Evolutionary conservation across 345 rosid species (phyloP), one percentile per base, ranked within the genome.

Genomic region (Hevea brasiliensis): DNA sequence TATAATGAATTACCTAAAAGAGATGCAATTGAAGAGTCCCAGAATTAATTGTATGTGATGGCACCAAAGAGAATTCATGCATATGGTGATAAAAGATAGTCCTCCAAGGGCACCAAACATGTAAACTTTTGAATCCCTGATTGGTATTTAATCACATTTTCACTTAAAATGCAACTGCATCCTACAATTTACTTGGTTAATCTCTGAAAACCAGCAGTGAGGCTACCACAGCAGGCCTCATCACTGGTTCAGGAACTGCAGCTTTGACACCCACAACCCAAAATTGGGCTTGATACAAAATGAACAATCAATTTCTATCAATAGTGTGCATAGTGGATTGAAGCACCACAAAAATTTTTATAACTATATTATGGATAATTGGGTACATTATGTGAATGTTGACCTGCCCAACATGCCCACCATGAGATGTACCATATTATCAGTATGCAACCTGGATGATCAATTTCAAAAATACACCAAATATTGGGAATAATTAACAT

Each of bases 1-100:
- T 91, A 80, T 89, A 92, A 82, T 95, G 98, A 76, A 95, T 88
- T 65, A 92, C 91, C 99, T 95, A 82, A 80, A 81, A 80, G 60
- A 76, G 61, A 73, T n/a, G 62, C 56, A 69, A 48, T 12, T 72
- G 73, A 58, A 53, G 71, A 42, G 62, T 23, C 47, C 35, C 59
- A 45, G 24, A 27, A 45, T 24, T 53, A 58, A 56, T n/a, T 47
- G 12, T 29, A 68, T 13, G 59, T 18, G 29, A 55, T 63, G 53
- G 35, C 4, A 9, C 17, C 40, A 65, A 24, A 55, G 24, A n/a
- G 6, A 14, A 66, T 12, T 69, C 68, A 55, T 53, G 27, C 12
- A 44, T 23, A 57, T 57, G 21, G 24, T 70, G 64, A 57, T 56
- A 5, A 58, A 44, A 40, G 13, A 72, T 27, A 44, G 63, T 23